Base-by-base conservation (phyloP, 2,329 filamentous ascomycete genomes). In the Monosporascus sp. region DNA sequence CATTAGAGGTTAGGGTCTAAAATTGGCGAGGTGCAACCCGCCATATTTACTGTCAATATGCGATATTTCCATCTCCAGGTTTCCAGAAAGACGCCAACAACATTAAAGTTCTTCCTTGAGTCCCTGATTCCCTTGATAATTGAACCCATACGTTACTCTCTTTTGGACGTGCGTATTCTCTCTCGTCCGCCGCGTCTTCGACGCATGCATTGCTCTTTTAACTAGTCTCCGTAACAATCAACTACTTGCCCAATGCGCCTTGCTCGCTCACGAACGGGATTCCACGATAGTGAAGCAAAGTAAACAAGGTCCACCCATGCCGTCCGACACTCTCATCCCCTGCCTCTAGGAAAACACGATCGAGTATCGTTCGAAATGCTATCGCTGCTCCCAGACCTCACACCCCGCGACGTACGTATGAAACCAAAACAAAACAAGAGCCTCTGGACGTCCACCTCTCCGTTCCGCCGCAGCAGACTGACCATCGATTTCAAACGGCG, bases 391-490 rank as follows among this genome's bases (percentile, higher is more conserved):
- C 86, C 86, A 47, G 82, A 84, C 56, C 78, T 90, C 55, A 81
- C 83, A 18, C 87, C 87, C 49, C 84, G 84, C 72, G 86, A 90
- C 65, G 87, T 89, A 77, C 68, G 80, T 68, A 49, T 35, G 11
- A 35, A 35, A 35, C 31, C 11, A 35, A 35, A 35, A 51, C 49
- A 51, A 45, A 20, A 51, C 46, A 7, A 48, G 51, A 18, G 54
- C 51, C 52, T 51, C 57, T 37, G n/a, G 26, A 3, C 22, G 20
- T 47, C 35, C 31, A 15, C 45, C 22, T 40, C 8, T 22, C 43
- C 43, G 53, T 44, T 31, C 28, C 31, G 31, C 31, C 31, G 11
- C 31, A 35, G 31, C 31, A 35, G 9, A 44, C 43, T 46, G n/a
- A 28, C 43, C 5, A 6, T 35, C 50, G 57, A 48, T 49, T 63